Evolutionary conservation across 345 rosid species (phyloP).

Genomic region (Odontarrhena argentea): DNA sequence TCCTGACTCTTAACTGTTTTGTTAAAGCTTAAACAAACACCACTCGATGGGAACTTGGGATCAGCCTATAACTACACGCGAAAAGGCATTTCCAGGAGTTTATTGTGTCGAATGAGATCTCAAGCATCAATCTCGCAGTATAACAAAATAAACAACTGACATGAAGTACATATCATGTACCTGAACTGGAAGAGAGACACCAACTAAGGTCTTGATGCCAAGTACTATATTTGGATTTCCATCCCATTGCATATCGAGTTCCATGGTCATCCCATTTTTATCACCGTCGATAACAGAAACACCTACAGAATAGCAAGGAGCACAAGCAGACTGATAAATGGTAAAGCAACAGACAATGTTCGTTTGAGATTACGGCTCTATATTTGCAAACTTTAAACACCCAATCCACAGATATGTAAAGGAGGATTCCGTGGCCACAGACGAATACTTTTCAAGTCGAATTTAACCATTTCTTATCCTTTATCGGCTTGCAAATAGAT

Average conservation of each 20-base stretch:
- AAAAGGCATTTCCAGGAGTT: slow-evolving; percentile 1
- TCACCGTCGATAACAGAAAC: slow-evolving; percentile 74
- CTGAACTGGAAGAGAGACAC: slow-evolving; percentile 88
- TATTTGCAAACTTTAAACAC: slow-evolving; percentile 15
- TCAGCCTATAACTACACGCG: not conserved
- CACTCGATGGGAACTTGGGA: slow-evolving; percentile 13
- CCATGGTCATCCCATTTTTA: slow-evolving; percentile 68
- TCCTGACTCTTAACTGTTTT: not conserved
- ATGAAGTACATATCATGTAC: slow-evolving; percentile 42
- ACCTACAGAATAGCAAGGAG: slow-evolving; percentile 49
- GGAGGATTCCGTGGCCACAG: not conserved
- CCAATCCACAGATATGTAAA: slow-evolving; percentile 1
- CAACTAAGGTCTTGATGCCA: slow-evolving; percentile 81
- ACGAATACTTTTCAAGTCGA: not conserved
- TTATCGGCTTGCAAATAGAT: slow-evolving; percentile 2
- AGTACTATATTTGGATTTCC: slow-evolving; percentile 88
- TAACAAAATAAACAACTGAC: slow-evolving; percentile 10
- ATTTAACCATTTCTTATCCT: not conserved
- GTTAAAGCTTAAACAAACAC: not conserved
- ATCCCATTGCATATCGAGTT: slow-evolving; percentile 98
- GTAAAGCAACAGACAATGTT: not conserved
- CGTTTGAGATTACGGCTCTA: not conserved
- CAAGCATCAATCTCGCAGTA: slow-evolving; percentile 10
- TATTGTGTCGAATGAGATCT: not conserved
- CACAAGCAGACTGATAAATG: slow-evolving; percentile 30